These are phyloP conservation scores for Diaporthe sp. DNA, from an alignment of 2,329 filamentous ascomycete genomes.

Conservation along the genomic window DNA sequence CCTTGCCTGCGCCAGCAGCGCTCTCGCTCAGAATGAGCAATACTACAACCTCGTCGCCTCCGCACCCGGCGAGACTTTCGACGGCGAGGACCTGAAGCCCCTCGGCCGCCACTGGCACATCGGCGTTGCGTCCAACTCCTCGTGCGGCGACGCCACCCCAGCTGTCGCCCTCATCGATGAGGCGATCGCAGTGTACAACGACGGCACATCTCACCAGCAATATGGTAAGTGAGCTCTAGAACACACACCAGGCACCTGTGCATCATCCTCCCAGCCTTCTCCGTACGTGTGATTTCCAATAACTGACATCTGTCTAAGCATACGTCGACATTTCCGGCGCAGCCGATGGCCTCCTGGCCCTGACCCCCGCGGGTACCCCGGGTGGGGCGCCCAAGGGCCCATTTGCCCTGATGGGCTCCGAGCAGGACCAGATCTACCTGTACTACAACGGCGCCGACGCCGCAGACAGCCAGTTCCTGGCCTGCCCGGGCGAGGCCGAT, in stretches of 20 bases:
- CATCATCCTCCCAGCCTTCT: neutral
- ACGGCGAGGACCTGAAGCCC: conserved; percentile 21
- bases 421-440: conserved; percentile 27
- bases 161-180: neutral
- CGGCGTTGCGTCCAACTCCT: conserved; percentile 4
- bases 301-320: conserved; percentile 11
- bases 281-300: neutral
- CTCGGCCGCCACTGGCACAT: conserved; percentile 14
- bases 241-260: neutral
- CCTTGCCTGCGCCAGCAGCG: conserved; percentile 23
- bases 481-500: conserved; percentile 9
- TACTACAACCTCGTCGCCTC: conserved; percentile 27
- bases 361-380: neutral
- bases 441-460: conserved; percentile 16
- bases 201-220: conserved; percentile 21
- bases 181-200: conserved; percentile 20
- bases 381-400: neutral
- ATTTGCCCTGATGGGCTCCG: conserved; percentile 9
- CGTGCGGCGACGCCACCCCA: conserved; percentile 7
- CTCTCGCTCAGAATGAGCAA: neutral
- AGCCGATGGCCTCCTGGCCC: conserved; percentile 27
- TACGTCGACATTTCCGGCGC: conserved; percentile 23
- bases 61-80: conserved; percentile 1
- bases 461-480: conserved; percentile 17
- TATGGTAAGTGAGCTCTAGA: neutral